Evolutionary conservation across 2,329 filamentous ascomycete species (phyloP).

Genomic region (Trichoderma asperellum): DNA sequence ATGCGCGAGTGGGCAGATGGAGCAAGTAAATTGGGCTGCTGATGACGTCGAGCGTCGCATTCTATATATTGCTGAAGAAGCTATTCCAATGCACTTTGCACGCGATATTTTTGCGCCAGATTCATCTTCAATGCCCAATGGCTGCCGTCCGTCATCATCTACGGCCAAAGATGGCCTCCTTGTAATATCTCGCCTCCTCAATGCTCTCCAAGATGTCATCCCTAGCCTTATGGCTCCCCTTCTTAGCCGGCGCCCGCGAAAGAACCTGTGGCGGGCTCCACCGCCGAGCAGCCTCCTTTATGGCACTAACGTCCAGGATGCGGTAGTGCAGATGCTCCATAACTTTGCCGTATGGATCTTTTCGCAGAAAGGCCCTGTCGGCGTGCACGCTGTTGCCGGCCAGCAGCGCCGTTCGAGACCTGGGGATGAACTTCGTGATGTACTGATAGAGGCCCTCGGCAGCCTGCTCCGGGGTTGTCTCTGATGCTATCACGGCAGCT

Average conservation of each 20-base stretch:
- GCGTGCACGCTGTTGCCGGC: conserved; percentile 94
- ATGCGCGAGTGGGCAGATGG: neutral
- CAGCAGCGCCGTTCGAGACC: conserved; percentile 69
- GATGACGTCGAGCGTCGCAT: neutral
- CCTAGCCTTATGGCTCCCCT: conserved; percentile 76
- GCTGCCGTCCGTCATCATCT: neutral
- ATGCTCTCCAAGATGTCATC: conserved; percentile 96
- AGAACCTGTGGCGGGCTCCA: conserved; percentile 65
- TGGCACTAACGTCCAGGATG: conserved; percentile 85
- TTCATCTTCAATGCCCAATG: neutral
- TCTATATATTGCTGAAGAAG: neutral
- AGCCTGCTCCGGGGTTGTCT: conserved; percentile 71
- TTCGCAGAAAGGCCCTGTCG: conserved; percentile 79
- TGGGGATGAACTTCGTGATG: conserved; percentile 71
- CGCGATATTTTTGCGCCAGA: neutral
- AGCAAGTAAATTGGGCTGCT: neutral
- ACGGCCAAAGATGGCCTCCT: conserved; percentile 64
- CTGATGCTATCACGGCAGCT: conserved; percentile 72
- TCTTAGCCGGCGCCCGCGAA: conserved; percentile 70
- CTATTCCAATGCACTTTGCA: neutral
- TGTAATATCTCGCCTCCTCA: conserved; percentile 84
- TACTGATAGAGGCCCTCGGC: conserved; percentile 76
- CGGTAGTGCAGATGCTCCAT: conserved; percentile 83
- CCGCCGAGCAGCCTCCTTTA: conserved; percentile 86
- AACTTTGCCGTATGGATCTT: conserved; percentile 73